Evolutionary conservation across 768 basidiomycete genomes (phyloP).

Genomic region (Hygrophoropsis aurantiaca): DNA sequence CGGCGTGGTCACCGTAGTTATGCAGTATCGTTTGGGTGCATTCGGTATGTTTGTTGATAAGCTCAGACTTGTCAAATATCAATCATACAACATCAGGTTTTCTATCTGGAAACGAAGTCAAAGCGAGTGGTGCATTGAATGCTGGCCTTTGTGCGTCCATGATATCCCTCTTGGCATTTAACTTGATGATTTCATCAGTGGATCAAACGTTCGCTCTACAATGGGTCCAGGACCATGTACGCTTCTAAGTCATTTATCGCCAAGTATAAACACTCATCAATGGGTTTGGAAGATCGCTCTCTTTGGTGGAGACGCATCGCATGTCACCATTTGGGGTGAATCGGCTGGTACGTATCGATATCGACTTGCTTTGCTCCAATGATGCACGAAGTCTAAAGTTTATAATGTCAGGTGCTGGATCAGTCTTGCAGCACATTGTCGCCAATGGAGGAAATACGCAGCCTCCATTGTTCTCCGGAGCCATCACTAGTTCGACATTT

Average conservation of each 20-base stretch:
- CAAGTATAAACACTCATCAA: neutral
- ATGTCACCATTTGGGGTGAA: constrained; percentile 38
- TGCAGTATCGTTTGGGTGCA: constrained; percentile 36
- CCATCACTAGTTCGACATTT: constrained; percentile 32
- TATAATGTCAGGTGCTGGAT: constrained; percentile 28
- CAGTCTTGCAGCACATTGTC: constrained; percentile 33
- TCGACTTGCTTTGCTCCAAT: neutral
- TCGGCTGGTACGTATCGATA: constrained; percentile 23
- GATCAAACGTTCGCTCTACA: constrained; percentile 35
- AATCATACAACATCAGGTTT: constrained; percentile 20
- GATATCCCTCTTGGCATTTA: neutral
- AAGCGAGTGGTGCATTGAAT: constrained; percentile 31
- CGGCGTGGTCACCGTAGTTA: constrained; percentile 23
- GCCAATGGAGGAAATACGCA: constrained; percentile 31
- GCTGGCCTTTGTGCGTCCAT: constrained; percentile 33
- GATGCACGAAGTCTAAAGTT: neutral
- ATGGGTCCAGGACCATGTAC: constrained; percentile 36
- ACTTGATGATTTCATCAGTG: constrained; percentile 21
- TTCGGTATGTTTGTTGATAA: constrained; percentile 30
- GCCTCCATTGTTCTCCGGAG: constrained; percentile 31
- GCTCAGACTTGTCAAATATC: neutral
- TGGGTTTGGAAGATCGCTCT: constrained; percentile 20
- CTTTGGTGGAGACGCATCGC: constrained; percentile 32
- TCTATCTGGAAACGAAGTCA: constrained; percentile 27
- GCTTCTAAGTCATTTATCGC: neutral